These are phyloP conservation scores for Melampsora americana DNA, from an alignment of 1,284 basidiomycete species.

Conservation along the genomic window DNA sequence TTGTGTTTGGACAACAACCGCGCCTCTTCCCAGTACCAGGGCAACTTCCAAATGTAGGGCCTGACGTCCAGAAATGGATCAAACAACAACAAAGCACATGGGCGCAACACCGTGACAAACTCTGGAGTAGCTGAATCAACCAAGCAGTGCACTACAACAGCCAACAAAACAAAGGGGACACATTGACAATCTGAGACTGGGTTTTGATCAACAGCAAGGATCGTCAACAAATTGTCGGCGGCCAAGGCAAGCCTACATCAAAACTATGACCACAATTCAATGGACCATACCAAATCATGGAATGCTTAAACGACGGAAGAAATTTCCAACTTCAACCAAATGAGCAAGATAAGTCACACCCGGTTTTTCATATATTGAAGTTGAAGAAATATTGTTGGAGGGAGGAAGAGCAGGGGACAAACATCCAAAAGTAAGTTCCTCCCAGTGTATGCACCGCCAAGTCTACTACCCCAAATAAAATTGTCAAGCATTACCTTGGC, in stretches of 20 bases:
- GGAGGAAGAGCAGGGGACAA: background rate
- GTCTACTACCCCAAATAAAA: no score
- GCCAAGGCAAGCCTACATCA: background rate
- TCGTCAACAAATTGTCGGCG: background rate
- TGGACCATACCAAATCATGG: background rate
- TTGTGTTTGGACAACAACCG: slow-evolving; percentile 48
- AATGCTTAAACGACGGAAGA: background rate
- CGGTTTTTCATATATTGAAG: background rate
- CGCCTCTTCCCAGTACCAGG: slow-evolving; percentile 34
- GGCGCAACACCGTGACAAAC: background rate
- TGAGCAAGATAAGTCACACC: background rate
- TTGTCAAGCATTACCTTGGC: no score
- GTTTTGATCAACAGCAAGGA: background rate
- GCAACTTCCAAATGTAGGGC: background rate
- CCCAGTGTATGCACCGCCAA: background rate
- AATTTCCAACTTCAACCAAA: background rate
- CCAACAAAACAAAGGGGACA: background rate
- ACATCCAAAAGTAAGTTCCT: background rate
- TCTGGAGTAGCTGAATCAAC: background rate
- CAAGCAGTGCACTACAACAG: background rate
- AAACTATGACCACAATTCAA: background rate
- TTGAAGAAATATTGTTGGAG: background rate
- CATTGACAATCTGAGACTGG: background rate
- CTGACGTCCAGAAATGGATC: background rate
- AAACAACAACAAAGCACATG: background rate